phyloP scores from a whole-genome alignment of 2,329 filamentous ascomycete species.

The Neofusicoccum umdonicola region DNA sequence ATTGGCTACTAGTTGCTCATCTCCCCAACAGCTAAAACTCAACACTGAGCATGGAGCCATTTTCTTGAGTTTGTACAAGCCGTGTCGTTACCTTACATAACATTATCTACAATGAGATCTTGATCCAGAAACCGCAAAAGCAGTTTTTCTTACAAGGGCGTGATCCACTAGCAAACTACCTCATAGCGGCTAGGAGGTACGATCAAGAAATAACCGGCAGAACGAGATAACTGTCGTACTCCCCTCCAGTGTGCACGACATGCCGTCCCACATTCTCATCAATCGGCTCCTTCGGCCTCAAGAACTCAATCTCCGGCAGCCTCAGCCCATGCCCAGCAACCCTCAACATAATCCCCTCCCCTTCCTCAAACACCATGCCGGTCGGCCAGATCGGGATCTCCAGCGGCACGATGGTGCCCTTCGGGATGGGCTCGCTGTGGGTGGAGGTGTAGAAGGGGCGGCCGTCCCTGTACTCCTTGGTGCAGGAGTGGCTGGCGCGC shows the following conservation, averaged over 20 bases:
- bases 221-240: background rate
- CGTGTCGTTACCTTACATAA: too few relatives aligned
- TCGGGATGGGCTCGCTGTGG: conserved; percentile 40
- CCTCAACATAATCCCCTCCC: conserved; percentile 27
- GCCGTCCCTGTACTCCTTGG: background rate
- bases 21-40: too few relatives aligned
- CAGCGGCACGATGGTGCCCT: conserved; percentile 44
- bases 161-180: too few relatives aligned
- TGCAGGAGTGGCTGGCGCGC: conserved; percentile 20
- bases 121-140: too few relatives aligned
- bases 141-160: too few relatives aligned
- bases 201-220: background rate
- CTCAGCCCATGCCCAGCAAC: conserved; percentile 3
- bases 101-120: too few relatives aligned
- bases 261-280: conserved; percentile 4
- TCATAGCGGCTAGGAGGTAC: too few relatives aligned
- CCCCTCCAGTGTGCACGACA: conserved; percentile 1
- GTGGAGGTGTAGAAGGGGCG: conserved; percentile 27
- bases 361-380: conserved; percentile 47
- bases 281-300: background rate
- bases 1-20: too few relatives aligned
- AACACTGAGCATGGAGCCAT: too few relatives aligned
- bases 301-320: background rate
- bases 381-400: conserved; percentile 51
- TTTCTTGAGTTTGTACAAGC: too few relatives aligned